Evolutionary conservation across 2,329 filamentous ascomycete species (phyloP), one percentile per base, ranked within the genome.

Genomic region (Pseudogymnoascus sp.): DNA sequence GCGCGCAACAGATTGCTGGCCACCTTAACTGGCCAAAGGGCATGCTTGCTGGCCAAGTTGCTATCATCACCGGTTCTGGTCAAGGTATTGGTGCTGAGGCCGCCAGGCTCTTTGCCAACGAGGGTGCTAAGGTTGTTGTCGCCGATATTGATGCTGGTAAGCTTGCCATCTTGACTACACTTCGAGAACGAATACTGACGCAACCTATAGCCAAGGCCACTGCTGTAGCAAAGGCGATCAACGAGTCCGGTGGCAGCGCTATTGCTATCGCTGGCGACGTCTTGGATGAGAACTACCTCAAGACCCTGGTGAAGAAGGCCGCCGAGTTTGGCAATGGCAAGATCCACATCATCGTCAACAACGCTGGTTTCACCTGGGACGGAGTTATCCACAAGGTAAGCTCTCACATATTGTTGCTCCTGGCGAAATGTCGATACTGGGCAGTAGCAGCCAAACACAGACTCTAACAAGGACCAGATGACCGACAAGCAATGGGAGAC

Each of bases 351-450:
- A 87, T 96, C 62, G 89, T 96, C 63, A 95, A 96, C 76, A 96
- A 96, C 73, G 92, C 91, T 0, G 91, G 90, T 41, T 95, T 90
- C 76, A 96, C 92, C 0, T 96, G 91, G 90, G 92, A 96, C 73
- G 92, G 88, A 5, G 90, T 95, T 39, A 91, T 95, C 67, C 90
- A 95, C 80, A 95, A 94, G 76, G 80, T 82, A 64, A 63, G 59
- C 39, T 17, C 62, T 64, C 59, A 61, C 64, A 64, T 65, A 64
- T 9, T 9, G 10, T 7, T 3, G 9, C 39, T 41, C 17, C 9
- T 10, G 15, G 17, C 17, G 29, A 5, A 47, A 47, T 13, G 7
- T 29, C 24, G 41, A 47, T 13, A 6, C 5, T 33, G n/a, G 47
- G 15, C 26, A 50, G n/a, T 50, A 31, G 26, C 26, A 50, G 44